Base-by-base conservation (phyloP, 2,329 filamentous ascomycete species). In the Diplocarpon mali region DNA sequence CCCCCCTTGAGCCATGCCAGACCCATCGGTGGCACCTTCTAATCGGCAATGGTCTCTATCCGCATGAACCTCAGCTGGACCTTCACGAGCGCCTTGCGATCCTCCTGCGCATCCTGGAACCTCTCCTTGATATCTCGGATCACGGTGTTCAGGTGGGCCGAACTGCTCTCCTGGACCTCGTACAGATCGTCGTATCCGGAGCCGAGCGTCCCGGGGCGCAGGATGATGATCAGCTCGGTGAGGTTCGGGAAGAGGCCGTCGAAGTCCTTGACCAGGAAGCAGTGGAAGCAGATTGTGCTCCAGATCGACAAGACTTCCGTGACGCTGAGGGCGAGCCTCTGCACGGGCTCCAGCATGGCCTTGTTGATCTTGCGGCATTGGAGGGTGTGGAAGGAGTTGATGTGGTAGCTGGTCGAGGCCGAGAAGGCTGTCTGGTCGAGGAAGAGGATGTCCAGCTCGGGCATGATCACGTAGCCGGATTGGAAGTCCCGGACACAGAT, bases 151-250 rank as follows among this genome's bases (percentile, higher is more conserved):
- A 35, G 10, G 14, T n/a, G 14, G 2, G 15, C 8, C 12, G 11
- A 31, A 12, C 12, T 14, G n/a, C 30, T 14, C 30, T 32, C 30
- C n/a, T 27, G 35, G 34, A 37, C 38, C 17, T 44, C 41, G 29
- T 44, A 44, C 5, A 47, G 27, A n/a, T 47, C 45, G 12, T 41
- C 30, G 20, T 36, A 40, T 15, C 24, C 29, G 16, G 41, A n/a
- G 4, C 38, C 38, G 10, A 29, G 16, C 9, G 32, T 30, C 9
- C 45, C 45, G 6, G 37, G 41, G 6, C 45, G 40, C 8, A 47
- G 38, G n/a, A 47, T 29, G 32, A 47, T 27, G 13, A 44, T 44
- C 16, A 47, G 12, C 29, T 47, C 45, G 28, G 38, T 42, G 13
- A 47, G 12, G 5, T 41, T 31, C 30, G 45, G 41, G 14, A 47